Evolutionary conservation across 306 rosid species (phyloP).

Genomic region (Castanospermum australe): DNA sequence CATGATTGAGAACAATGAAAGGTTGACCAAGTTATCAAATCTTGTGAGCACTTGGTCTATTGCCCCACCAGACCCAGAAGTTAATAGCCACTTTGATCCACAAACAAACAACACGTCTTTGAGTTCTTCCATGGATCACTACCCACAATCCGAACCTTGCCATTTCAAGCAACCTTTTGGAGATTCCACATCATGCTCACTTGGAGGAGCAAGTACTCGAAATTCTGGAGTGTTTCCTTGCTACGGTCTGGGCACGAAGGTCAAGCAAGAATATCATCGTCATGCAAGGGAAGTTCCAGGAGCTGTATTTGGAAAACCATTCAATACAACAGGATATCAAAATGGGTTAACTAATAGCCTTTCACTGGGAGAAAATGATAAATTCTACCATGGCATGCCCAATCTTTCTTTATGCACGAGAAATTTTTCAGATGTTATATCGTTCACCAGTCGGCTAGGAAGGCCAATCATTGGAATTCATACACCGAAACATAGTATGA

Average conservation of each 20-base stretch:
- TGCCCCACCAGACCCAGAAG: conserved; percentile 73
- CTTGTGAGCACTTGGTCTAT: conserved; percentile 87
- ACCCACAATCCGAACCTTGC: conserved; percentile 25
- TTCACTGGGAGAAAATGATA: conserved; percentile 31
- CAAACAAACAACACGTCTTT: conserved; percentile 39
- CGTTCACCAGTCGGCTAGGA: conserved; percentile 52
- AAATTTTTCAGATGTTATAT: conserved; percentile 65
- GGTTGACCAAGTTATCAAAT: conserved; percentile 65
- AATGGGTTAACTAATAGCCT: conserved; percentile 34
- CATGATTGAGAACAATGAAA: conserved; percentile 50
- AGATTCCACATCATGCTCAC: conserved; percentile 21
- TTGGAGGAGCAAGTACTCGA: conserved; percentile 22
- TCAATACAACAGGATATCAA: conserved; percentile 40
- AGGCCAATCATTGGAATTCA: conserved; percentile 56
- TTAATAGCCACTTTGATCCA: conserved; percentile 45
- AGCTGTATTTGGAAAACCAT: conserved; percentile 34
- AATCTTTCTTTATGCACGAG: conserved; percentile 50
- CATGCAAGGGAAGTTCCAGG: conserved; percentile 32
- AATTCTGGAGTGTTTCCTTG: conserved; percentile 25
- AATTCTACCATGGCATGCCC: conserved; percentile 41
- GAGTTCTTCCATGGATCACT: conserved; percentile 43
- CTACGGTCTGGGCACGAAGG: conserved; percentile 38
- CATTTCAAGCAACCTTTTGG: conserved; percentile 39
- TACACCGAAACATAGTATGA: conserved; percentile 41
- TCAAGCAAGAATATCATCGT: conserved; percentile 30